A percentile compares a stretch with the other conserved stretches of the same genome.
These are phyloP conservation scores for Fomitopsis schrenkii DNA, from an alignment of 1,284 basidiomycete species.

Conservation along the genomic window DNA sequence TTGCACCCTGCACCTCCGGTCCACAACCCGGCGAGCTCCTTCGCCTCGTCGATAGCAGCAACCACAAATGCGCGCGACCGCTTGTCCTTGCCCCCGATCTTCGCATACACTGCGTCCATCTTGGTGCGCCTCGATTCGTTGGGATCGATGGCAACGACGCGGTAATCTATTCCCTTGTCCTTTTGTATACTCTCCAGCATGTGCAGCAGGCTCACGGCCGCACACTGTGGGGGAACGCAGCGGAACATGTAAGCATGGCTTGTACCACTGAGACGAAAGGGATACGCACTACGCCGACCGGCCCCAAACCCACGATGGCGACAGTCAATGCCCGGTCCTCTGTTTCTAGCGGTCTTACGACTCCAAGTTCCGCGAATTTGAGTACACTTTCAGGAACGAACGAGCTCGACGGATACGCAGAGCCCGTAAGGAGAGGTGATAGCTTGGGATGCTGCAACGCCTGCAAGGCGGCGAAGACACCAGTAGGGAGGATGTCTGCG, in stretches of 20 bases:
- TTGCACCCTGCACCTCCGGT: slow-evolving; percentile 58
- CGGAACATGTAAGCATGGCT: background rate
- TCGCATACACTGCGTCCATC: slow-evolving; percentile 48
- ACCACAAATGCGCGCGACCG: slow-evolving; percentile 46
- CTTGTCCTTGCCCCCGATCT: slow-evolving; percentile 42
- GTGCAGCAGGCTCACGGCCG: slow-evolving; percentile 61
- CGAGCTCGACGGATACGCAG: slow-evolving; percentile 51
- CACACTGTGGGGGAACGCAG: slow-evolving; percentile 37
- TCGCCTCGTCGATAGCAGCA: slow-evolving; percentile 47
- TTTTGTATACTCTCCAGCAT: slow-evolving; percentile 41
- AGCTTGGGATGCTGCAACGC: slow-evolving; percentile 70
- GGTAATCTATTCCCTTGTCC: slow-evolving; percentile 34
- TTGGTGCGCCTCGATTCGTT: slow-evolving; percentile 52
- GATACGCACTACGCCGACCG: slow-evolving; percentile 60
- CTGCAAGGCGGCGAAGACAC: slow-evolving; percentile 72
- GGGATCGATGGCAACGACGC: slow-evolving; percentile 62
- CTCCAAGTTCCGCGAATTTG: slow-evolving; percentile 6
- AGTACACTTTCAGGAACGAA: slow-evolving; percentile 19
- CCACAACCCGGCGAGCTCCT: slow-evolving; percentile 43
- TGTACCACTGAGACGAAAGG: background rate
- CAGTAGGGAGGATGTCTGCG: slow-evolving; percentile 80
- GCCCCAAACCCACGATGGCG: slow-evolving; percentile 70
- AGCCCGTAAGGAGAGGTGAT: slow-evolving; percentile 49
- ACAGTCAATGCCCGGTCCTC: slow-evolving; percentile 49
- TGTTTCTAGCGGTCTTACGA: slow-evolving; percentile 22